Evolutionary conservation across 495 filamentous ascomycete genomes (phyloP).

Genomic region (Talaromyces stipitatus): DNA sequence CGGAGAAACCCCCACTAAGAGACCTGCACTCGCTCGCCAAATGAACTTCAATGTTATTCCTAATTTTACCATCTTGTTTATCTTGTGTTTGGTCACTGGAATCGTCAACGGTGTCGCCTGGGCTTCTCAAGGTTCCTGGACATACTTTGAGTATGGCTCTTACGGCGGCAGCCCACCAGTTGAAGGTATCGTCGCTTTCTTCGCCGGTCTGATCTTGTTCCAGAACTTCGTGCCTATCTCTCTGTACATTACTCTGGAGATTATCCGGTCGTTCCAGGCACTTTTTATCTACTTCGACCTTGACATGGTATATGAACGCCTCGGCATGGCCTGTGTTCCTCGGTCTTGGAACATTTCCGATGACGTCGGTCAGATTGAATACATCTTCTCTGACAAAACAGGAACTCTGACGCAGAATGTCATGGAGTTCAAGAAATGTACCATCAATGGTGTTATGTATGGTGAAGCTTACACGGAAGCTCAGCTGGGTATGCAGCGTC

Average conservation of each 20-base stretch:
- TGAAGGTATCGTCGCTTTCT: slow-evolving; percentile 93
- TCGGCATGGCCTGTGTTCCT: slow-evolving; percentile 90
- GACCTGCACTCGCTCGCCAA: slow-evolving; percentile 81
- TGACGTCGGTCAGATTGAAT: slow-evolving; percentile 97
- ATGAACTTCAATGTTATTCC: slow-evolving; percentile 96
- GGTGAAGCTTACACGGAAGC: slow-evolving; percentile 98
- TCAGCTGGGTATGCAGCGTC: slow-evolving; percentile 87
- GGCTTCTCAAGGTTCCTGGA: slow-evolving; percentile 65
- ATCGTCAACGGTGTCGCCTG: slow-evolving; percentile 81
- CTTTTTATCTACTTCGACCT: slow-evolving; percentile 94
- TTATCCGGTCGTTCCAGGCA: slow-evolving; percentile 85
- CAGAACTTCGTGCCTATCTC: slow-evolving; percentile 99
- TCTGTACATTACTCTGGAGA: slow-evolving; percentile 95
- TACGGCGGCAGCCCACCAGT: slow-evolving; percentile 69
- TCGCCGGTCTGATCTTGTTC: slow-evolving; percentile 87
- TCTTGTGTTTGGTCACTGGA: slow-evolving; percentile 83
- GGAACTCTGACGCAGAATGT: slow-evolving; percentile 98
- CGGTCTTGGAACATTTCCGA: slow-evolving; percentile 99
- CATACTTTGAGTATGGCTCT: slow-evolving; percentile 82
- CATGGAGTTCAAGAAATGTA: slow-evolving; percentile 99
- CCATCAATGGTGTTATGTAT: slow-evolving; percentile 88
- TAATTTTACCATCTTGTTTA: slow-evolving; percentile 86
- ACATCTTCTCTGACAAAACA: slow-evolving; percentile 99
- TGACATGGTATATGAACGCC: slow-evolving; percentile 81
- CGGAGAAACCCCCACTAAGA: slow-evolving; percentile 93